Conservation (phyloP, 805 yeast genomes). For the Kodamaea laetipori region DNA sequence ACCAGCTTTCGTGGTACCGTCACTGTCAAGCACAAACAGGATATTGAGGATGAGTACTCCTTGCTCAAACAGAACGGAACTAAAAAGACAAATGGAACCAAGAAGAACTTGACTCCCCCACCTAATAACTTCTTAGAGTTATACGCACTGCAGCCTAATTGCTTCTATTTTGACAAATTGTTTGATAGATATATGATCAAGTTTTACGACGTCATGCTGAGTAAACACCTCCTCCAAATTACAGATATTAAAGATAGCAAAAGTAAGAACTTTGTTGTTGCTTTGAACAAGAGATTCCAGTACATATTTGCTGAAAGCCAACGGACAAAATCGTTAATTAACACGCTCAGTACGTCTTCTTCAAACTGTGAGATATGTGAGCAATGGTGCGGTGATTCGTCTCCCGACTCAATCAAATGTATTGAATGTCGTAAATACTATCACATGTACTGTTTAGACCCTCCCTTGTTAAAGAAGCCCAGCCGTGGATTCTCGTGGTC, state of each 20-base stretch:
- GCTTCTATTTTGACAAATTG: slow-evolving; percentile 81
- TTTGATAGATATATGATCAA: slow-evolving; percentile 85
- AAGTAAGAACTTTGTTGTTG: slow-evolving; percentile 60
- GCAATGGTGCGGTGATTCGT: slow-evolving; percentile 74
- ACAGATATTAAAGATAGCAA: slow-evolving; percentile 43
- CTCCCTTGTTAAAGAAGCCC: slow-evolving; percentile 79
- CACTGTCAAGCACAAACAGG: slow-evolving; percentile 66
- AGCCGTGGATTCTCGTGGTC: slow-evolving; percentile 90
- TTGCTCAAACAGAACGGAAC: neutral
- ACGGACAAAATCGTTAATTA: slow-evolving; percentile 60
- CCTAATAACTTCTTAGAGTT: slow-evolving; percentile 39
- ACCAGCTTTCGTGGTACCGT: slow-evolving; percentile 74
- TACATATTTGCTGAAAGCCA: slow-evolving; percentile 76
- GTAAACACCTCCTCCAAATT: slow-evolving; percentile 48
- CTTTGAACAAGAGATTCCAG: slow-evolving; percentile 66
- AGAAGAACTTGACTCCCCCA: slow-evolving; percentile 8
- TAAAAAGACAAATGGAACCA: slow-evolving; percentile 1
- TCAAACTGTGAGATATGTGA: slow-evolving; percentile 68
- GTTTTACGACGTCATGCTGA: slow-evolving; percentile 75
- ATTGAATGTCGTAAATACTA: slow-evolving; percentile 70
- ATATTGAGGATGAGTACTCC: slow-evolving; percentile 51
- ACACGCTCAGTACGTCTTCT: slow-evolving; percentile 57
- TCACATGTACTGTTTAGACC: slow-evolving; percentile 84
- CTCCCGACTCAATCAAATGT: slow-evolving; percentile 71
- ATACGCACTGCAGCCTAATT: slow-evolving; percentile 60